Conservation (phyloP, 345 rosid species). For the Pugionium cornutum region DNA sequence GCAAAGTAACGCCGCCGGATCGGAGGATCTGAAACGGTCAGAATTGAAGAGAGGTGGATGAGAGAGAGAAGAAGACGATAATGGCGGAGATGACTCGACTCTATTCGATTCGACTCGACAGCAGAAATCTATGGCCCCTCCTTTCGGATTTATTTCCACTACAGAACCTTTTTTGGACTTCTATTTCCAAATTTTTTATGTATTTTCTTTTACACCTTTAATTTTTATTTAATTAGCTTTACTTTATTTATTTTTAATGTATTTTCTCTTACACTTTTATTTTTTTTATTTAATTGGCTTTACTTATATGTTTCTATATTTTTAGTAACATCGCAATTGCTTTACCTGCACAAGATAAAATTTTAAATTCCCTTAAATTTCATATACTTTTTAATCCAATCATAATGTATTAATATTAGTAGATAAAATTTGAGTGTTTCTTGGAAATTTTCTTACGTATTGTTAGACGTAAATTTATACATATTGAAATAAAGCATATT, state of each 20-base stretch:
- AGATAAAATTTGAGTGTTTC: background rate
- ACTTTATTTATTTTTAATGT: background rate
- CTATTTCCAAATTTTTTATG: background rate
- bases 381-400: background rate
- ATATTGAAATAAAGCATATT: too few species aligned
- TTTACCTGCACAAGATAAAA: conserved; percentile 11
- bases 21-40: conserved; percentile 32
- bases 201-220: background rate
- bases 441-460: too few species aligned
- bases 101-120: conserved; percentile 33
- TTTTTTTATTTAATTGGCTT: too few species aligned
- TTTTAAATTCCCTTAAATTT: background rate
- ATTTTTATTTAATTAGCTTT: background rate
- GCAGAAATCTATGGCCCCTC: conserved; percentile 42
- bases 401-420: background rate
- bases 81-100: conserved; percentile 41
- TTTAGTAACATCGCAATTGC: conserved; percentile 2
- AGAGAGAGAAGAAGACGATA: conserved; percentile 30
- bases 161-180: conserved; percentile 41
- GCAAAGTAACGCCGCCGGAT: conserved; percentile 39
- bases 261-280: too few species aligned
- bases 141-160: conserved; percentile 39
- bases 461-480: too few species aligned
- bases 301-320: background rate
- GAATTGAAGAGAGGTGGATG: conserved; percentile 29